Conservation (phyloP, 2,329 filamentous ascomycete species). For the Zelopaecilomyces penicillatus region DNA sequence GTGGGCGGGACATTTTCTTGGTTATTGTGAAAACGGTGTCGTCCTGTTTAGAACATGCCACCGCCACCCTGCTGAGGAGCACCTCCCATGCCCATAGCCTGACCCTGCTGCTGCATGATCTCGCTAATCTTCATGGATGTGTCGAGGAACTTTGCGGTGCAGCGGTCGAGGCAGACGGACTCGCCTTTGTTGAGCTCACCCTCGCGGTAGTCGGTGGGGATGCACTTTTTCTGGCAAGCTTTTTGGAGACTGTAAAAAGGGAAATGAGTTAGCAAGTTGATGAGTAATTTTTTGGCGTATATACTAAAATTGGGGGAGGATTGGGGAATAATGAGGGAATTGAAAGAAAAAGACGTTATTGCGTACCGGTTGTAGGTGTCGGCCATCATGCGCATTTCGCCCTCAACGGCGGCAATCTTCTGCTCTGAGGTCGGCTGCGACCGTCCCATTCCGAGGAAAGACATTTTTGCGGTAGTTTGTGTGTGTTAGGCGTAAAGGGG, state of each 20-base stretch:
- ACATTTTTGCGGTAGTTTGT: slow-evolving; percentile 27
- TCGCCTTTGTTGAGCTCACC: slow-evolving; percentile 98
- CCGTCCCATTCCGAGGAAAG: slow-evolving; percentile 41
- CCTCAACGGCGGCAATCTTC: slow-evolving; percentile 94
- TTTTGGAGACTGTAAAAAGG: slow-evolving; percentile 60
- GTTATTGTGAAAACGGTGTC: background rate
- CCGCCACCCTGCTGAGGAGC: slow-evolving; percentile 22
- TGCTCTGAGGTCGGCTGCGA: slow-evolving; percentile 89
- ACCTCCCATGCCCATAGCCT: slow-evolving; percentile 55
- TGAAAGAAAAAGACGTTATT: slow-evolving; percentile 1
- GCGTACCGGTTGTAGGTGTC: slow-evolving; percentile 95
- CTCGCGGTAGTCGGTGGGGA: slow-evolving; percentile 88
- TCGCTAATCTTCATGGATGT: slow-evolving; percentile 97
- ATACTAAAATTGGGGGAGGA: background rate
- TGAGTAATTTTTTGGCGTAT: background rate
- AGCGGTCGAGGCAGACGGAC: slow-evolving; percentile 94
- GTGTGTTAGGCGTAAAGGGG: too few relatives aligned
- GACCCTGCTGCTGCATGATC: slow-evolving; percentile 85
- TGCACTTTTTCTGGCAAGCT: slow-evolving; percentile 89
- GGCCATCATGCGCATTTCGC: slow-evolving; percentile 93
- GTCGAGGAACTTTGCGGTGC: slow-evolving; percentile 96
- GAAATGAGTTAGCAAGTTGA: background rate
- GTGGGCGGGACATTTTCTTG: background rate
- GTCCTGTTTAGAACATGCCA: slow-evolving; percentile 20
- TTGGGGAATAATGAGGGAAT: background rate